Base-by-base conservation (phyloP, 1,284 basidiomycete species). In the Anthracocystis walkeri region DNA sequence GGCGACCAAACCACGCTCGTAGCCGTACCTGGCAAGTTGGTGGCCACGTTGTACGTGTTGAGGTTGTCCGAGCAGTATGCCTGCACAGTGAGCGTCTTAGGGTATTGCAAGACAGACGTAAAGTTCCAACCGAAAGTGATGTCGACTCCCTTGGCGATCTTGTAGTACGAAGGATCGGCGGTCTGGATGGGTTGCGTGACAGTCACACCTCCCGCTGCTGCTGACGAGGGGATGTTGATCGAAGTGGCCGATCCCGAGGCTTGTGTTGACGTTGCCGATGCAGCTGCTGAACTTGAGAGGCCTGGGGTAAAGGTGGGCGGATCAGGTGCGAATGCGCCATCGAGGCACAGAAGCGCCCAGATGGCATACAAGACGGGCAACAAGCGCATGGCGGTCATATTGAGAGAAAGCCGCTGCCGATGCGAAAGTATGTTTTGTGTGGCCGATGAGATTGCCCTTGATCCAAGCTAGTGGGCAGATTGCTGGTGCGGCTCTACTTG, bases 41-140 rank as follows among this genome's bases (percentile, higher is more conserved):
- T 81, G 14, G 79, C 75, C 44, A 85, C 77, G 27, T 78, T 62
- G 65, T 83, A 82, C 18, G 83, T 84, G 62, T 81, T 77, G 23
- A 71, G 65, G 50, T 83, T 82, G 40, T 76, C 71, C 18, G 82
- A 78, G 77, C 81, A 83, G 45, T 78, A 79, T 1, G 83, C 83
- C 33, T 78, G 75, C 18, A 85, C 77, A 18, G 68, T 80, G 16
- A 85, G 66, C 14, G 67, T 67, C 8, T 51, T 38, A 2, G 82
- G 82, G 27, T 77, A 77, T 21, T 70, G 62, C 12, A 81, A 46
- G 21, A 85, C 75, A 4, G 75, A 81, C 29, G 83, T 85, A 52
- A 82, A 84, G 65, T 81, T 80, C 83, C 83, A 85, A 12, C 80
- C 83, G 23, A 85, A 85, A 0, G 83, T 85, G 61, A 84, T 78